These are phyloP conservation scores for Cyberlindnera japonica DNA, from an alignment of 805 yeast species.

Conservation along the genomic window DNA sequence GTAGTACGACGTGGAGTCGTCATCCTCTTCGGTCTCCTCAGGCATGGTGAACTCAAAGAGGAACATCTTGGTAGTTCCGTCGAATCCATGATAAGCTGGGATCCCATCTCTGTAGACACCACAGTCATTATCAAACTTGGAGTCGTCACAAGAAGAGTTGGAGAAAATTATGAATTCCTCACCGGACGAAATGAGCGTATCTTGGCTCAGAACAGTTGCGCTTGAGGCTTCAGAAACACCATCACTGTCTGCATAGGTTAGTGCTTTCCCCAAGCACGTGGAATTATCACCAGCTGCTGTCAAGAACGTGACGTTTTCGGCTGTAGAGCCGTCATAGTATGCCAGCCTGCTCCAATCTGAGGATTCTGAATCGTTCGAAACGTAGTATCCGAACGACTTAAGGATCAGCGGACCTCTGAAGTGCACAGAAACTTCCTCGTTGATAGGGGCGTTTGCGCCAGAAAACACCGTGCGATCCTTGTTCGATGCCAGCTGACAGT, in stretches of 20 bases:
- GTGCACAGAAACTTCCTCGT: constrained; percentile 70
- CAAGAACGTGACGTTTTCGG: constrained; percentile 64
- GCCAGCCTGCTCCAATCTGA: constrained; percentile 57
- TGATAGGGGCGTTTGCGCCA: constrained; percentile 63
- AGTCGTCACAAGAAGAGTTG: constrained; percentile 50
- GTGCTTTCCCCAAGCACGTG: constrained; percentile 64
- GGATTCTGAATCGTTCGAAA: constrained; percentile 35
- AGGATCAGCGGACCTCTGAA: constrained; percentile 72
- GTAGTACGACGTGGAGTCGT: constrained; percentile 31
- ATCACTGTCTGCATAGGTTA: constrained; percentile 56
- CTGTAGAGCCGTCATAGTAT: constrained; percentile 53
- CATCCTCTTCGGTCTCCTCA: constrained; percentile 39
- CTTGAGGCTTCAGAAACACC: constrained; percentile 46
- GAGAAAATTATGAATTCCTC: constrained; percentile 61
- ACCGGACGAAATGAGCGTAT: constrained; percentile 50
- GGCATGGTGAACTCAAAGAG: constrained; percentile 71
- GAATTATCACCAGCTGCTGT: constrained; percentile 59
- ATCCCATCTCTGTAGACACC: constrained; percentile 74
- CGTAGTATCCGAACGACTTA: constrained; percentile 58
- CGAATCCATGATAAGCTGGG: constrained; percentile 70
- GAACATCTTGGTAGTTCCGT: constrained; percentile 67
- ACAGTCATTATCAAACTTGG: constrained; percentile 56
- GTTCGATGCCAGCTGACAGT: constrained; percentile 46
- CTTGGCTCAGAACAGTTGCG: constrained; percentile 46
- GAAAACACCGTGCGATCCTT: constrained; percentile 38